Percentiles rank a stretch among this genome's conserved stretches.
These are phyloP conservation scores for Dinochytrium kinnereticum DNA, from an alignment of 371 early-diverging fungal genomes.

Conservation along the genomic window DNA sequence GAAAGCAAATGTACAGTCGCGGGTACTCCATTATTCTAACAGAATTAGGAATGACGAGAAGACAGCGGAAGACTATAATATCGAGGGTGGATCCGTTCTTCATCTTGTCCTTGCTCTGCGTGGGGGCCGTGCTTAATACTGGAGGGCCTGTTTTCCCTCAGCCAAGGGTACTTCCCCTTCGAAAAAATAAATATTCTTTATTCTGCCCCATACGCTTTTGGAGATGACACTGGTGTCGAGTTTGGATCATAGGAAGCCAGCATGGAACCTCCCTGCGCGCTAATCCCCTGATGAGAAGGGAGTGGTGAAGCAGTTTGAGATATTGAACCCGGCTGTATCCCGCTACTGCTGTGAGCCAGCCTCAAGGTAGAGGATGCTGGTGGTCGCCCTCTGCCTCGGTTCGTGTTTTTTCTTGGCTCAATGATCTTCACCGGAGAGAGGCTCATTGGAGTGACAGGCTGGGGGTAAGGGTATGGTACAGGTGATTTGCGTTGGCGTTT, in stretches of 20 bases:
- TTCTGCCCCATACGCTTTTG: too few species aligned
- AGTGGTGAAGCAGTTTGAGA: neutral
- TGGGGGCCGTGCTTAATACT: constrained; percentile 63
- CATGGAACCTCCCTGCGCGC: neutral
- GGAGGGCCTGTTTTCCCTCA: neutral
- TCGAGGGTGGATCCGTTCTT: constrained; percentile 89
- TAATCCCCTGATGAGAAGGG: neutral
- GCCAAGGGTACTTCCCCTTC: too few species aligned
- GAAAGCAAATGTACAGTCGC: constrained; percentile 87
- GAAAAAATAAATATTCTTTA: too few species aligned
- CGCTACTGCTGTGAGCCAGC: neutral
- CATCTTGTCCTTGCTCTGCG: constrained; percentile 98
- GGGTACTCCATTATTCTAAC: neutral
- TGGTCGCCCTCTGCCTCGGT: neutral
- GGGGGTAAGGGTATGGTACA: neutral
- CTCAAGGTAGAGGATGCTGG: neutral
- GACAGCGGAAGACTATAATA: constrained; percentile 75
- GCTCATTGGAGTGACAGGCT: neutral
- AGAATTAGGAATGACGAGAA: constrained; percentile 82
- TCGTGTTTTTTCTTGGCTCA: neutral
- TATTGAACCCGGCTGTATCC: neutral
- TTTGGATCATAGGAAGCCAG: too few species aligned
- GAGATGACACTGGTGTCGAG: neutral
- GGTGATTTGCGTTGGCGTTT: neutral
- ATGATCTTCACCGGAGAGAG: constrained; percentile 2